Conservation (phyloP, 352 stramenopile genomes). For the Peronosclerospora sorghi region DNA sequence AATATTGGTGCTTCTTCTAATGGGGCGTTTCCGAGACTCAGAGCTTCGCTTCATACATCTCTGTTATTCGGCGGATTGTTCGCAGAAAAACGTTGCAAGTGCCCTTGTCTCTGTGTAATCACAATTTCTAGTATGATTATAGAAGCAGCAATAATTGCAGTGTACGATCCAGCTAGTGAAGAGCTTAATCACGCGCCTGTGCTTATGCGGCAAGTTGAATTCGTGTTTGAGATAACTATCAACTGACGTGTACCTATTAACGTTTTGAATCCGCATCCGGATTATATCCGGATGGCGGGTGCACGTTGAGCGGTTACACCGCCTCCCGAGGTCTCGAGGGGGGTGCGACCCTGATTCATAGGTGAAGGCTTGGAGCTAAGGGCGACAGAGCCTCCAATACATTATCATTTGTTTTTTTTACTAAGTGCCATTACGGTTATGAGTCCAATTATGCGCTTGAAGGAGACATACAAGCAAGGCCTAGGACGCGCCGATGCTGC, state of each 20-base stretch:
- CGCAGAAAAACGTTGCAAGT: constrained; percentile 43
- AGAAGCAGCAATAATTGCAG: constrained; percentile 30
- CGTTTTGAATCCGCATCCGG: no score
- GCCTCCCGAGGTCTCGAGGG: no score
- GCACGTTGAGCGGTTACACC: no score
- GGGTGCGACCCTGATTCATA: no score
- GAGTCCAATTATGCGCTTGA: no score
- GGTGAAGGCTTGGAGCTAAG: no score
- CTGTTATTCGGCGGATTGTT: constrained; percentile 44
- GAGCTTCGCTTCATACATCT: constrained; percentile 32
- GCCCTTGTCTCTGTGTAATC: constrained; percentile 35
- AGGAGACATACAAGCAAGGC: no score
- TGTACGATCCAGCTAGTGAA: constrained; percentile 29
- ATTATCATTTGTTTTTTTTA: no score
- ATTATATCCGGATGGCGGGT: no score
- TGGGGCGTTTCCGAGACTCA: constrained; percentile 19
- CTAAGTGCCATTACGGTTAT: no score
- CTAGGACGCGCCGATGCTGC: no score
- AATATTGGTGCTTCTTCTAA: constrained; percentile 18
- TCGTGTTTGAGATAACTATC: constrained; percentile 56
- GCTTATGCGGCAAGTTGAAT: constrained; percentile 42
- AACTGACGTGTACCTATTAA: constrained; percentile 53
- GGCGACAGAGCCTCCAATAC: no score
- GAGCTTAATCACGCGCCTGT: constrained; percentile 43
- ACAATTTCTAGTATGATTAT: constrained; percentile 52